Conservation (phyloP, 352 stramenopile genomes). For the Stephanocyclus meneghinianus region DNA sequence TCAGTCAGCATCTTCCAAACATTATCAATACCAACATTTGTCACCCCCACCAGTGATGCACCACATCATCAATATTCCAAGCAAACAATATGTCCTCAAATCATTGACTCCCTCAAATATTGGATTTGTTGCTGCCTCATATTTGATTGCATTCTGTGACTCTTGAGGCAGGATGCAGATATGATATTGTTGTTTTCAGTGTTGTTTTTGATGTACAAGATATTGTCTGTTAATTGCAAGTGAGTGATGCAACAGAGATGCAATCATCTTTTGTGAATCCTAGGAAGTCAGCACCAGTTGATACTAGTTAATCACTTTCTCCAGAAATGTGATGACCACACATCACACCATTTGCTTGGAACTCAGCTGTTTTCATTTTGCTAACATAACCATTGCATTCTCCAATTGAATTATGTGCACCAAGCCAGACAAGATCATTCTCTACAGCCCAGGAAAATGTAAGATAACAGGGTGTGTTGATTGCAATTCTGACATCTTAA, state of each 20-base stretch:
- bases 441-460: too few species aligned
- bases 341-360: conserved; percentile 17
- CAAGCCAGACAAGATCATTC: too few species aligned
- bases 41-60: conserved; percentile 15
- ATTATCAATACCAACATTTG: not conserved
- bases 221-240: not conserved
- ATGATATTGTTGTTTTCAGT: conserved; percentile 3
- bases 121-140: not conserved
- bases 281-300: conserved; percentile 8
- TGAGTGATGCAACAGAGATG: not conserved
- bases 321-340: not conserved
- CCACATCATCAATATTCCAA: conserved; percentile 26
- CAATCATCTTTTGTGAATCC: conserved; percentile 11
- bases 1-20: not conserved
- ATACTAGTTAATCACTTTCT: conserved; percentile 1
- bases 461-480: too few species aligned
- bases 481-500: too few species aligned
- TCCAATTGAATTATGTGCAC: conserved; percentile 16
- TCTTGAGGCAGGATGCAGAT: not conserved
- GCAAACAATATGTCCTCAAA: not conserved
- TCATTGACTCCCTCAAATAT: conserved; percentile 24
- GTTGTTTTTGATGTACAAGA: conserved; percentile 5
- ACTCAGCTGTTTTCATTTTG: conserved; percentile 8
- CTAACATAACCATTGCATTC: conserved; percentile 14
- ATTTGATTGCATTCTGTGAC: not conserved